These are phyloP conservation scores for Sporopachydermia cereana DNA, from an alignment of 1,139 yeast species.

Conservation along the genomic window DNA sequence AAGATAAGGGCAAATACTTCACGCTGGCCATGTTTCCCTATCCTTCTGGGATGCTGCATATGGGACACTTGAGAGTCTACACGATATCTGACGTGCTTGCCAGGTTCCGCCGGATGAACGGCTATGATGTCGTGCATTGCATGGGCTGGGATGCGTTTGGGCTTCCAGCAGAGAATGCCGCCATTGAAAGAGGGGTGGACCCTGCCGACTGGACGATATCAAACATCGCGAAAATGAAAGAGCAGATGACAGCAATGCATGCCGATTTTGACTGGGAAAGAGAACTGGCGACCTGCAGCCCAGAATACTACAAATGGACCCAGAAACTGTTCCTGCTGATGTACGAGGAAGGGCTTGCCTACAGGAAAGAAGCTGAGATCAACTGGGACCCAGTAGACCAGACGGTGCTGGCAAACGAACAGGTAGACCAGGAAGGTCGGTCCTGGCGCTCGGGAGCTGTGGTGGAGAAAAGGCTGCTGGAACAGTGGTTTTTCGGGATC, in stretches of 20 bases:
- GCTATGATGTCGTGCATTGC: conserved; percentile 76
- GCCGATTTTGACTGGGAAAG: conserved; percentile 92
- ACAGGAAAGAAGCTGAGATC: conserved; percentile 74
- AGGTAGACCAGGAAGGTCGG: conserved; percentile 79
- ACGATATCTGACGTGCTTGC: conserved; percentile 81
- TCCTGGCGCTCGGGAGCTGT: conserved; percentile 97
- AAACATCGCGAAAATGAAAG: conserved; percentile 74
- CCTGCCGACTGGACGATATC: conserved; percentile 75
- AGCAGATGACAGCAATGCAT: conserved; percentile 64
- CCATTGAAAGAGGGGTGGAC: conserved; percentile 68
- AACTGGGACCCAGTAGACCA: conserved; percentile 97
- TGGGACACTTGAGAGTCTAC: conserved; percentile 90
- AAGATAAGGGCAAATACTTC: conserved; percentile 37
- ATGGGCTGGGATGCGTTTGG: conserved; percentile 99
- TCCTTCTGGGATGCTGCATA: conserved; percentile 84
- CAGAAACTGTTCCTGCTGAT: conserved; percentile 72
- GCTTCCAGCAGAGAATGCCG: conserved; percentile 96
- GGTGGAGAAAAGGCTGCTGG: conserved; percentile 69
- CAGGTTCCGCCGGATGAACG: conserved; percentile 65
- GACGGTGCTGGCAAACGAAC: conserved; percentile 93
- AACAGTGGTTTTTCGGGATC: conserved; percentile 90
- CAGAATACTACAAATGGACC: conserved; percentile 87
- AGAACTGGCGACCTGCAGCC: conserved; percentile 77
- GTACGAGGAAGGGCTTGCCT: conserved; percentile 68
- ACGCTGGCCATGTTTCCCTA: conserved; percentile 89